Evolutionary conservation across 768 basidiomycete genomes (phyloP).

Genomic region (Mycena floridula): DNA sequence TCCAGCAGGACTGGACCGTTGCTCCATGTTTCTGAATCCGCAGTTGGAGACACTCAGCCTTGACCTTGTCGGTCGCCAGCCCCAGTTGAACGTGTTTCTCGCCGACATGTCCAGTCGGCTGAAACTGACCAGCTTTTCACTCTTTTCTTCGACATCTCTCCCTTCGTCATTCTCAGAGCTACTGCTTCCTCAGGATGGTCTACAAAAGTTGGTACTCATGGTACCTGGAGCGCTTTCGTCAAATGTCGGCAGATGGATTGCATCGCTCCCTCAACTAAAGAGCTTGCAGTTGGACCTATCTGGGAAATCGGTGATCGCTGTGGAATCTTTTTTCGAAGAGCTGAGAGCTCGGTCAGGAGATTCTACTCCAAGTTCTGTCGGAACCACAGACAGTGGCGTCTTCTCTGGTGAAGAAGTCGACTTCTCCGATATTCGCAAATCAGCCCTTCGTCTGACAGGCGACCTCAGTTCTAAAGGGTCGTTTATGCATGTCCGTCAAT

Average conservation of each 20-base stretch:
- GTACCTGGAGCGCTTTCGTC: constrained; percentile 71
- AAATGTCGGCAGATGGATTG: constrained; percentile 70
- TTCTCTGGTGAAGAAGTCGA: constrained; percentile 76
- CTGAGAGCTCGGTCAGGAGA: constrained; percentile 59
- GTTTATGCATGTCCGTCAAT: constrained; percentile 50
- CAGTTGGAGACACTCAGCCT: constrained; percentile 53
- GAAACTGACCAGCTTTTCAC: constrained; percentile 60
- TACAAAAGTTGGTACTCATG: constrained; percentile 60
- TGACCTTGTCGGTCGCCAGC: constrained; percentile 51
- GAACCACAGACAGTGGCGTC: constrained; percentile 68
- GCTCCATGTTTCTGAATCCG: constrained; percentile 60
- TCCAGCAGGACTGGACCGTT: constrained; percentile 57
- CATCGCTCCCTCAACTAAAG: constrained; percentile 55
- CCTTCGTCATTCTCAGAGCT: constrained; percentile 70
- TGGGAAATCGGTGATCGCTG: constrained; percentile 56
- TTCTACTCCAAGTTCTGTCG: constrained; percentile 62
- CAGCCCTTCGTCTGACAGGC: constrained; percentile 56
- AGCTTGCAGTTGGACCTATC: constrained; percentile 68
- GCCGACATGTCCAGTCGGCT: constrained; percentile 57
- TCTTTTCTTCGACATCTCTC: constrained; percentile 62
- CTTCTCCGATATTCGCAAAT: constrained; percentile 70
- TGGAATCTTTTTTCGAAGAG: constrained; percentile 80
- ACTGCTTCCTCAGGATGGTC: constrained; percentile 46
- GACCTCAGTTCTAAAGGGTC: constrained; percentile 50
- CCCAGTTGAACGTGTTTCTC: constrained; percentile 58